Base-by-base conservation (phyloP, 225 moss, liverwort and hornwort species). In the Pleurozium schreberi region DNA sequence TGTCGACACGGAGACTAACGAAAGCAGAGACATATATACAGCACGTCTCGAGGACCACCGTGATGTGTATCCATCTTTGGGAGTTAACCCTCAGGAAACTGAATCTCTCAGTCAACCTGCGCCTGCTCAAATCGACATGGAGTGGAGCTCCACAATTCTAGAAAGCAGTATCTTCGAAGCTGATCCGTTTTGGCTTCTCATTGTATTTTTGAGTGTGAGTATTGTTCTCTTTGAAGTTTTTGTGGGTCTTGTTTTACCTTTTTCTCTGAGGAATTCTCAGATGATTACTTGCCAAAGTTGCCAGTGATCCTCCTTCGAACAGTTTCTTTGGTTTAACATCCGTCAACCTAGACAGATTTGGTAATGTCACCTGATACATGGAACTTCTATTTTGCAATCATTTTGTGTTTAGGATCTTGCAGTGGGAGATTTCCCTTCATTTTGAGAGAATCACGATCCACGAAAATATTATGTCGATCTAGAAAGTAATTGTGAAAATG, bases 111-210 rank as follows among this genome's bases (percentile, higher is more conserved):
- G 22, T 87, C 91, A 85, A 90, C 84, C 63, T 83, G 84, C 80
- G 73, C 74, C 86, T 75, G 52, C 70, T 70, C 75, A 90, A n/a
- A 87, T 88, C 66, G 75, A 90, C 60, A 91, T 89, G 92, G 91
- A 94, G 78, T 92, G 94, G 93, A 93, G 90, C 93, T 90, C 92
- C 52, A 87, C 86, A 40, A 80, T 93, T 42, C 91, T 89, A 12
- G 83, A 84, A 28, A 69, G 63, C 90, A 93, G 92, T 65, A 68
- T 96, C 84, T 93, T 95, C 89, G 90, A 95, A 78, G 94, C 93
- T n/a, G 98, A 98, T 86, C 95, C 98, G 23, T 98, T 98, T 90
- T 93, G 91, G 92, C 94, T 98, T 67, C 96, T 98, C 64, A 91
- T 97, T 53, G 90, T 95, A 80, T 89, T 96, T 12, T 84, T 98